These are phyloP conservation scores for Mycosphaerella arachidis DNA, from an alignment of 2,329 filamentous ascomycete species.

Conservation along the genomic window DNA sequence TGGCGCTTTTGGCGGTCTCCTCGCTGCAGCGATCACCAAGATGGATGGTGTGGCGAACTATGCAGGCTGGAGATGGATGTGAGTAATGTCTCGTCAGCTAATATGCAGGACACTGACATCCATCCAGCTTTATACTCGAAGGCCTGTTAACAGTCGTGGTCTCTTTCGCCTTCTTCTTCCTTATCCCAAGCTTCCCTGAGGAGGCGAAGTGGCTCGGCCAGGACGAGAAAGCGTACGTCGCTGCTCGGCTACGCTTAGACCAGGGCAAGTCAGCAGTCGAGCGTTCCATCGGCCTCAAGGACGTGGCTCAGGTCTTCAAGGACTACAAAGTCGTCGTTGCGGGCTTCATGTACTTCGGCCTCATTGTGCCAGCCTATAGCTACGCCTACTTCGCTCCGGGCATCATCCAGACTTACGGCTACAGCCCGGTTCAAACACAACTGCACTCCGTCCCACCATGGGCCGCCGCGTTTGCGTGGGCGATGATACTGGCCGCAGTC, in stretches of 20 bases:
- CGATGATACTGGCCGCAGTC: slow-evolving; percentile 66
- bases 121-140: slow-evolving; percentile 61
- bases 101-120: neutral
- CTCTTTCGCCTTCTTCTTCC: slow-evolving; percentile 45
- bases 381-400: slow-evolving; percentile 32
- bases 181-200: slow-evolving; percentile 48
- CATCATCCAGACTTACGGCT: slow-evolving; percentile 49
- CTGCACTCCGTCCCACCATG: slow-evolving; percentile 56
- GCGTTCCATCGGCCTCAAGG: slow-evolving; percentile 39
- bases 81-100: neutral
- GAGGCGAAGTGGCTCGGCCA: slow-evolving; percentile 45
- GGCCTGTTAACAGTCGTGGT: slow-evolving; percentile 44
- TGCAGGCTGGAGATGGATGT: slow-evolving; percentile 65
- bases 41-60: slow-evolving; percentile 70
- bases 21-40: slow-evolving; percentile 84
- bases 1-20: slow-evolving; percentile 78
- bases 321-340: slow-evolving; percentile 47
- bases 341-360: slow-evolving; percentile 50
- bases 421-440: slow-evolving; percentile 51
- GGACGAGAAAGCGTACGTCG: slow-evolving; percentile 45
- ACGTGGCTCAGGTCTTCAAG: slow-evolving; percentile 45
- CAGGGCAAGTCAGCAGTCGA: slow-evolving; percentile 46
- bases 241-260: slow-evolving; percentile 44
- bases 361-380: slow-evolving; percentile 40
- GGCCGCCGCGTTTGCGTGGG: slow-evolving; percentile 72